Evolutionary conservation across 1,284 basidiomycete genomes (phyloP), one percentile per base, ranked within the genome.

Genomic region (Microbotryum lychnidis-dioicae): DNA sequence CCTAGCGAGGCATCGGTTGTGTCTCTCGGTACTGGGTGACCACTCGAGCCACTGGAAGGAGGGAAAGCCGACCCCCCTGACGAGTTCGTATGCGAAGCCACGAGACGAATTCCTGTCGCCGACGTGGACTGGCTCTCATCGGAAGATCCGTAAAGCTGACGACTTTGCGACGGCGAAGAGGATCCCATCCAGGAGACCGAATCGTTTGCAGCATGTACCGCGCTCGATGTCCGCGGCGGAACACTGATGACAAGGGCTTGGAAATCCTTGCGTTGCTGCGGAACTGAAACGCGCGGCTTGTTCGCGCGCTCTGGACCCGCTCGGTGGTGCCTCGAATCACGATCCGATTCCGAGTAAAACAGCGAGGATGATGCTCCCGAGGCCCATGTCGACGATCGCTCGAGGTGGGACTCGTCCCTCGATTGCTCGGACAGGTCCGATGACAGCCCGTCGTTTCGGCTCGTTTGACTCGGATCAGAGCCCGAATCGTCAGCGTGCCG

Each of bases 341-440:
- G 21, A 46, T 53, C 61, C 16, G 64, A 63, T 4, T 69, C 67
- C 21, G 68, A 67, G 62, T 72, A 72, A 62, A 71, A 72, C 2
- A 71, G 57, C 18, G 63, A 66, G 18, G 66, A 69, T 23, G 61
- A 64, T n/a, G 62, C 65, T 14, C 64, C 58, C 42, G 64, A 67
- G 56, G 68, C 67, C 62, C 69, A 70, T 52, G 63, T 70, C 55
- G 64, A 67, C 21, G 48, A 23, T 51, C 58, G 33, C 47, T 52
- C 27, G 37, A 44, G 47, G 50, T 52, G 12, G 51, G 51, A 51
- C 45, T 61, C 46, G 29, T 42, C 37, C 37, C 16, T 42, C 16
- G 55, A 61, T 20, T 54, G 47, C 42, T 59, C 63, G 42, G 55
- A 47, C 18, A 16, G 27, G 44, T 18, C 44, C 23, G 20, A 45